Percentiles rank a stretch among this genome's conserved stretches.
These are phyloP conservation scores for Fennellomyces sp. DNA, from an alignment of 371 early-diverging fungal species.

Conservation along the genomic window DNA sequence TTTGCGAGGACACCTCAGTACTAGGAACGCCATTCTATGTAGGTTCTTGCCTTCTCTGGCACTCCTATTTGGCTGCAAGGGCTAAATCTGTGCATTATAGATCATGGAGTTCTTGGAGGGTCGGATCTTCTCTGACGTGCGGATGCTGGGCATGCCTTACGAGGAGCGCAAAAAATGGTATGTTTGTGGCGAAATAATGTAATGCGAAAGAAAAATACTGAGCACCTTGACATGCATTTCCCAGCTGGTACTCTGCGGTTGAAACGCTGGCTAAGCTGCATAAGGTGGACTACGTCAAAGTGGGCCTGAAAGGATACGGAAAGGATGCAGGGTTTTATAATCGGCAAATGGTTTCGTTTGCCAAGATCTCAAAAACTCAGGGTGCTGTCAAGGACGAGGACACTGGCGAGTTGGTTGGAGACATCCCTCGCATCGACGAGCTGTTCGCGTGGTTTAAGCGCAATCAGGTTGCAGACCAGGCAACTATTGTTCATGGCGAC, in stretches of 20 bases:
- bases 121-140: slow-evolving; percentile 75
- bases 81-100: slow-evolving; percentile 21
- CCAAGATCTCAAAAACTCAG: slow-evolving; percentile 71
- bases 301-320: slow-evolving; percentile 77
- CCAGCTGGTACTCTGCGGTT: slow-evolving; percentile 73
- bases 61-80: neutral
- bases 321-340: slow-evolving; percentile 71
- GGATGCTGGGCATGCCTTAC: slow-evolving; percentile 54
- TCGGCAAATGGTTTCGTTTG: slow-evolving; percentile 79
- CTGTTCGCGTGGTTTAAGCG: slow-evolving; percentile 74
- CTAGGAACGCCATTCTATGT: slow-evolving; percentile 93
- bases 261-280: slow-evolving; percentile 82
- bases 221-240: slow-evolving; percentile 21
- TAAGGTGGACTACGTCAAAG: slow-evolving; percentile 60
- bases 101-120: slow-evolving; percentile 92
- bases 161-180: slow-evolving; percentile 65
- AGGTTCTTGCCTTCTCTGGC: slow-evolving; percentile 24
- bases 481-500: slow-evolving; percentile 89
- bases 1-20: slow-evolving; percentile 79
- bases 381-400: slow-evolving; percentile 63
- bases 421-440: slow-evolving; percentile 67
- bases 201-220: neutral
- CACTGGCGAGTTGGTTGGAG: slow-evolving; percentile 60
- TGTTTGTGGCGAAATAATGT: too few species aligned
- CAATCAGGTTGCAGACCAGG: slow-evolving; percentile 70